Evolutionary conservation across 208 protist species (phyloP), one percentile per base, ranked within the genome.

Genomic region (Acanthamoeba triangularis): DNA sequence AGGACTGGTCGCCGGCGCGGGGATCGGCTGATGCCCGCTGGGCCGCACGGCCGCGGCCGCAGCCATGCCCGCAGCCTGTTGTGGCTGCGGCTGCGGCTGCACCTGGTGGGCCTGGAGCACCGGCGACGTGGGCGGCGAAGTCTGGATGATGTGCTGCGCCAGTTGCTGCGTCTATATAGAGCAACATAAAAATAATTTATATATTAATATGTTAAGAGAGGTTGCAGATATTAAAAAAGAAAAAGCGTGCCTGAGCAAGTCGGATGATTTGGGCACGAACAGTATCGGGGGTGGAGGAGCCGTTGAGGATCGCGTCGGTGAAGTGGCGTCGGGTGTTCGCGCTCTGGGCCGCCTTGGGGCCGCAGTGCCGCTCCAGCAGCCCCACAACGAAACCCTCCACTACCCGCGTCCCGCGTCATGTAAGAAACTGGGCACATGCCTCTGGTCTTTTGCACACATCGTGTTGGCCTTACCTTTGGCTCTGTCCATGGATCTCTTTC

Each of bases 281-380:
- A 7, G 35, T 35, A 11, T 85, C 76, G 47, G 76, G 76, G 44
- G 76, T 85, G 41, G 76, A 23, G 23, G 76, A 28, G 76, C 76
- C 76, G 23, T 52, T 23, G 16, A 85, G 35, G 35, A 85, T 85
- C 16, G 76, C 76, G 76, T 85, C 76, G 8, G 76, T 85, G 76
- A 85, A 85, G 76, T 85, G 76, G 2, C 76, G 35, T 18, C 35
- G 44, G 44, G 41, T 85, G 76, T 85, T 85, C 37, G 76, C 41
- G n/a, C 30, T 85, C 44, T 85, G 44, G 1, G 76, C 76, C 47
- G 76, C 76, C 76, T 85, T 85, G 23, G 33, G 35, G 3, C 76
- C 76, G 44, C 76, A 85, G 47, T 78, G 69, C 69, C 69, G 69
- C 37, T 35, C 69, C n/a, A 78, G 69, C 69, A 78, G 30, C 7